Conservation (phyloP, 257 asterid species). For the Solanum chilense region DNA sequence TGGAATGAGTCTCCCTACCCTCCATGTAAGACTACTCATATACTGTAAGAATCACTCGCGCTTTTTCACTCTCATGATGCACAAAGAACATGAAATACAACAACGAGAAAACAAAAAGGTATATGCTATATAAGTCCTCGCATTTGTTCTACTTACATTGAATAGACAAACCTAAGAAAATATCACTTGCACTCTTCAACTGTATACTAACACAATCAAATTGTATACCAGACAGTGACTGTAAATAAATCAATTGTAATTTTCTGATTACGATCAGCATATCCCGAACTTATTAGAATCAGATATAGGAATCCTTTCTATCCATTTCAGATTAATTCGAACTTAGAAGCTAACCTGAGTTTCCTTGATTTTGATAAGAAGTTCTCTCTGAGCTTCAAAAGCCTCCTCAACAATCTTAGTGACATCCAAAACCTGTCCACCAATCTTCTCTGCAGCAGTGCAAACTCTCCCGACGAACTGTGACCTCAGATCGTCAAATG, state of each 20-base stretch:
- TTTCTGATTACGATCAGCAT: not conserved
- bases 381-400: slow-evolving; percentile 64
- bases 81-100: not conserved
- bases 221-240: not conserved
- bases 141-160: not conserved
- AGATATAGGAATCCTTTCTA: not conserved
- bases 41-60: not conserved
- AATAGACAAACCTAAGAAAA: not conserved
- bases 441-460: slow-evolving; percentile 76
- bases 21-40: not conserved
- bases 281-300: not conserved
- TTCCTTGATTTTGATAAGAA: slow-evolving; percentile 60
- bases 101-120: not conserved
- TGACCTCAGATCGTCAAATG: slow-evolving; percentile 71
- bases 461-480: slow-evolving; percentile 43
- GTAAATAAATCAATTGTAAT: not conserved
- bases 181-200: not conserved
- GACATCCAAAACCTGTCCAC: slow-evolving; percentile 73
- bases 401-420: slow-evolving; percentile 61
- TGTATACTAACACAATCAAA: not conserved
- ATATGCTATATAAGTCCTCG: not conserved
- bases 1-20: not conserved
- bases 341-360: slow-evolving; percentile 33
- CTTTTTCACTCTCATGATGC: not conserved
- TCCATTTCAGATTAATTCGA: not conserved